Percentiles rank a stretch among this genome's conserved stretches.
These are phyloP conservation scores for Amoeboaphelidium protococcarum DNA, from an alignment of 371 early-diverging fungal genomes.

Conservation along the genomic window DNA sequence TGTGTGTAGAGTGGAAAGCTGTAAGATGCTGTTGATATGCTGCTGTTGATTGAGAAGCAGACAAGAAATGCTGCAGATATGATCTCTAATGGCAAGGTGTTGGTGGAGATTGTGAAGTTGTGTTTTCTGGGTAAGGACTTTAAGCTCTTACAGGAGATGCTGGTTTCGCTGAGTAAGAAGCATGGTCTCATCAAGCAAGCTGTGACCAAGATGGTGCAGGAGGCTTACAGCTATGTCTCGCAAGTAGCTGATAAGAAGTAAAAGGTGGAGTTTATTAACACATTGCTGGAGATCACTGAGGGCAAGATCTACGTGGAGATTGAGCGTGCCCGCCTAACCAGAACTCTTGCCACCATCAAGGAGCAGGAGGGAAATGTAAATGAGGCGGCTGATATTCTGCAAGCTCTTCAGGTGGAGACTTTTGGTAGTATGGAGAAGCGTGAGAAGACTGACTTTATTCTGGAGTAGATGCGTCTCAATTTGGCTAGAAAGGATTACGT, in stretches of 20 bases:
- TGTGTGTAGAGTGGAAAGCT: slow-evolving; percentile 30
- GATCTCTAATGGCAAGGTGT: slow-evolving; percentile 57
- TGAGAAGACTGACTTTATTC: slow-evolving; percentile 90
- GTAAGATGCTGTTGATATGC: slow-evolving; percentile 48
- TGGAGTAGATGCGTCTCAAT: slow-evolving; percentile 89
- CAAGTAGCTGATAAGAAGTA: slow-evolving; percentile 45
- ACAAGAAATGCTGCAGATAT: slow-evolving; percentile 68
- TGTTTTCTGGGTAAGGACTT: slow-evolving; percentile 47
- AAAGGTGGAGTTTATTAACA: slow-evolving; percentile 69
- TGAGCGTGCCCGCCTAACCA: slow-evolving; percentile 79
- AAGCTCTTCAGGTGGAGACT: slow-evolving; percentile 91
- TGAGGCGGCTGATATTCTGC: slow-evolving; percentile 81
- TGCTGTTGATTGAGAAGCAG: slow-evolving; percentile 57
- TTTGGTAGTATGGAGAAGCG: slow-evolving; percentile 93
- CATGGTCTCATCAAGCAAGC: slow-evolving; percentile 89
- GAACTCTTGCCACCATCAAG: slow-evolving; percentile 52
- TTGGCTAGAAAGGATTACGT: slow-evolving; percentile 71
- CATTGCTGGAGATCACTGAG: slow-evolving; percentile 80
- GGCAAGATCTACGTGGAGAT: slow-evolving; percentile 97
- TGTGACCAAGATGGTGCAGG: slow-evolving; percentile 77
- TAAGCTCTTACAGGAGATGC: slow-evolving; percentile 62
- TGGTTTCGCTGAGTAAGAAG: slow-evolving; percentile 71
- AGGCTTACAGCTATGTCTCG: slow-evolving; percentile 65
- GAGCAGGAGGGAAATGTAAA: slow-evolving; percentile 68
- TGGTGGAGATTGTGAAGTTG: slow-evolving; percentile 46